phyloP scores from a whole-genome alignment of 2,329 filamentous ascomycete species.

The Graphilbum fragrans region DNA sequence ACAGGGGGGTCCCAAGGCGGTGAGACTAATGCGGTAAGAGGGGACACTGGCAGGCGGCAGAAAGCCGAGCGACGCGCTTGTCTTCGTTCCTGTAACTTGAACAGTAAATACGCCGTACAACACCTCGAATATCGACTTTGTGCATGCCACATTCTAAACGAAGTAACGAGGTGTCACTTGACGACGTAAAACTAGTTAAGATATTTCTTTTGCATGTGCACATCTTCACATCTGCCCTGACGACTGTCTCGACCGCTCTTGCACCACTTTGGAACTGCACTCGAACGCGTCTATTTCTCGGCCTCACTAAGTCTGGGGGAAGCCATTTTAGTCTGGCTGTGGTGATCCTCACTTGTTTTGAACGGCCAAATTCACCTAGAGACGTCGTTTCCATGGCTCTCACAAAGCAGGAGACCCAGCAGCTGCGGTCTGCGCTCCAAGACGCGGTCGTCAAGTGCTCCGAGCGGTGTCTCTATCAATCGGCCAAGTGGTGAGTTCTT shows the following conservation, averaged over 20 bases:
- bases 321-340: too few relatives aligned
- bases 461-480: slow-evolving; percentile 89
- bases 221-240: too few relatives aligned
- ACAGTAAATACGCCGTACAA: too few relatives aligned
- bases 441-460: slow-evolving; percentile 84
- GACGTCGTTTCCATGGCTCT: slow-evolving; percentile 31
- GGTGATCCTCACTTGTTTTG: neutral
- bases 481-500: slow-evolving; percentile 71
- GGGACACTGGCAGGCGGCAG: neutral
- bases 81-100: neutral
- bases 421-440: slow-evolving; percentile 65
- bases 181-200: too few relatives aligned
- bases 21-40: slow-evolving; percentile 1
- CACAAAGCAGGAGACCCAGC: slow-evolving; percentile 42
- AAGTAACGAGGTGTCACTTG: too few relatives aligned
- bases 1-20: slow-evolving; percentile 3
- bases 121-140: too few relatives aligned
- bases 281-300: too few relatives aligned
- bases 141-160: too few relatives aligned
- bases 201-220: too few relatives aligned
- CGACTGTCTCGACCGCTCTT: too few relatives aligned
- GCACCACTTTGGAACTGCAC: too few relatives aligned
- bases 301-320: too few relatives aligned
- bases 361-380: neutral
- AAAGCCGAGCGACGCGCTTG: neutral